Evolutionary conservation across 2,329 filamentous ascomycete genomes (phyloP).

Genomic region (Sarocladium kiliense): DNA sequence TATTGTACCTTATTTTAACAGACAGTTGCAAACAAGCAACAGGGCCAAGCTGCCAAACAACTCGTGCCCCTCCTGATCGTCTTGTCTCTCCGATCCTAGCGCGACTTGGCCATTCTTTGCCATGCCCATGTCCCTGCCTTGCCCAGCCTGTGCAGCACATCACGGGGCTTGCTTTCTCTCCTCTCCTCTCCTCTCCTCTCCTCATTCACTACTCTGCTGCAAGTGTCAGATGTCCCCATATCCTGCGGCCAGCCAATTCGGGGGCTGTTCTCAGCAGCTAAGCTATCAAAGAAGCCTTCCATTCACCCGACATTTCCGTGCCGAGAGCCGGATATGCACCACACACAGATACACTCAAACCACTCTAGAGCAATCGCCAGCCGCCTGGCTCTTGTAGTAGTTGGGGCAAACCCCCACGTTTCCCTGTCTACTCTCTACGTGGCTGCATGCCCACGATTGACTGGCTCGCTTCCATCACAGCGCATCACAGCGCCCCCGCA

Average conservation of each 20-base stretch:
- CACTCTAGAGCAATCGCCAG: background rate
- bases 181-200: no score
- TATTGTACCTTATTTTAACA: background rate
- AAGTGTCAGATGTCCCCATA: background rate
- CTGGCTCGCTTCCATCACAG: background rate
- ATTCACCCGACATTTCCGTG: conserved; percentile 2
- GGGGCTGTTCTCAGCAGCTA: background rate
- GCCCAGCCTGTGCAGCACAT: background rate
- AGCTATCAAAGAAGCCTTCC: background rate
- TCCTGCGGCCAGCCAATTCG: background rate
- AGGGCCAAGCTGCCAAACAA: background rate
- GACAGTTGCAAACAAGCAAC: no score
- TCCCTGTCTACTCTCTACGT: background rate
- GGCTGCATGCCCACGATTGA: background rate
- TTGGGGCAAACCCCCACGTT: background rate
- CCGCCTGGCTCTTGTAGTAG: background rate
- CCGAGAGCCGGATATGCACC: background rate
- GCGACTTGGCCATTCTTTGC: background rate
- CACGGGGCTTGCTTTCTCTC: background rate
- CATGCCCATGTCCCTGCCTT: background rate
- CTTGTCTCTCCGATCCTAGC: conserved; percentile 7
- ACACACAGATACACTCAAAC: background rate
- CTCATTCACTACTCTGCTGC: background rate
- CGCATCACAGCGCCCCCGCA: background rate
- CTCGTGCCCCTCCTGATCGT: conserved; percentile 2